Percentiles rank a stretch among this genome's conserved stretches.
phyloP scores from a whole-genome alignment of 2,329 filamentous ascomycete species.

The Nothopassalora personata region DNA sequence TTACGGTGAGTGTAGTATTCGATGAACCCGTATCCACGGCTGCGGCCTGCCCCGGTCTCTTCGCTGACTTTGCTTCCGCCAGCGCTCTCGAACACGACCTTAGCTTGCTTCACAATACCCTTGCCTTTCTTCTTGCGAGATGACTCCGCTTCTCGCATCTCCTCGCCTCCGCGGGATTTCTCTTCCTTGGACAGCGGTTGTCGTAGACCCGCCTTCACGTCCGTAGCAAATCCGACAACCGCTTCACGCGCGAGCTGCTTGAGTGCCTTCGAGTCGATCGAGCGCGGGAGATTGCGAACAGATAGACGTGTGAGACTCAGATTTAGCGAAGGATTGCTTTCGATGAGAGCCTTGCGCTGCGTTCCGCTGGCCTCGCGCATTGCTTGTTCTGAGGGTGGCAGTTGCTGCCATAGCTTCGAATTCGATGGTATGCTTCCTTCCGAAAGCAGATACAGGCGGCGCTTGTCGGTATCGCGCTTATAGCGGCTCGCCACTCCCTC shows the following conservation, averaged over 20 bases:
- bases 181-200: conserved; percentile 86
- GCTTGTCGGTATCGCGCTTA: conserved; percentile 76
- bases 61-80: conserved; percentile 81
- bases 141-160: conserved; percentile 74
- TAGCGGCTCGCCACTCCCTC: conserved; percentile 59
- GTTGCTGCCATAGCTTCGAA: conserved; percentile 68
- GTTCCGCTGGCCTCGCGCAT: conserved; percentile 82
- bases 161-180: conserved; percentile 68
- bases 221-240: conserved; percentile 88
- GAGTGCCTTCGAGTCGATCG: conserved; percentile 76
- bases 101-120: conserved; percentile 84
- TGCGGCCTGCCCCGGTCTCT: conserved; percentile 69
- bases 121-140: conserved; percentile 76
- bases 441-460: conserved; percentile 77
- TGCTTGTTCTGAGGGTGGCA: conserved; percentile 74
- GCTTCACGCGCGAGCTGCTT: conserved; percentile 87
- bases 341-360: conserved; percentile 84
- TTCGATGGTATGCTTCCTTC: conserved; percentile 79
- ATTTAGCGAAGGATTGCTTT: conserved; percentile 84
- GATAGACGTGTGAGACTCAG: conserved; percentile 85
- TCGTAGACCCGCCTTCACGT: conserved; percentile 74
- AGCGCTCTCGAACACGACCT: conserved; percentile 85
- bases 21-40: conserved; percentile 92
- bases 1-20: conserved; percentile 92
- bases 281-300: conserved; percentile 82